Evolutionary conservation across 2,329 filamentous ascomycete species (phyloP).

Genomic region (Pseudocercospora musae): DNA sequence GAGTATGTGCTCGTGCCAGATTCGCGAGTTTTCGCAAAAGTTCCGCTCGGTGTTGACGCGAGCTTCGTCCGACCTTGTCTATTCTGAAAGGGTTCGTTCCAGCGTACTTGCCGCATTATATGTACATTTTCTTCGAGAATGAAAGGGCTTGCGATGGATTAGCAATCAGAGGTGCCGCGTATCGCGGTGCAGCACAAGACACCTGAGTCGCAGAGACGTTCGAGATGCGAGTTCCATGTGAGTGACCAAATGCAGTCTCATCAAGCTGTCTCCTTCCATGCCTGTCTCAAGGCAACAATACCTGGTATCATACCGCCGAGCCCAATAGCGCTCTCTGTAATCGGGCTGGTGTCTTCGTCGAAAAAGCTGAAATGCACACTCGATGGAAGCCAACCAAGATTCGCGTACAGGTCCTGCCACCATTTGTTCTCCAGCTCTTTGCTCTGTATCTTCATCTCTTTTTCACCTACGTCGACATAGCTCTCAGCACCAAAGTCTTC

Average conservation of each 20-base stretch:
- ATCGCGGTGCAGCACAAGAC: no score
- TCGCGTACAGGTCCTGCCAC: conserved; percentile 66
- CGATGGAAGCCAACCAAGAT: conserved; percentile 74
- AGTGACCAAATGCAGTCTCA: background rate
- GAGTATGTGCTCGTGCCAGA: no score
- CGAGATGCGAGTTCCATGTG: background rate
- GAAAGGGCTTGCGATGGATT: no score
- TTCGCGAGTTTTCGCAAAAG: background rate
- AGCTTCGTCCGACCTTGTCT: background rate
- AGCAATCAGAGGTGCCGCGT: no score
- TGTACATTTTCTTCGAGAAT: no score
- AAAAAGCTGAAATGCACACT: conserved; percentile 80
- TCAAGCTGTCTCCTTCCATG: conserved; percentile 42
- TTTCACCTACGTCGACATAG: conserved; percentile 42
- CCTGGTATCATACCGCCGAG: conserved; percentile 54
- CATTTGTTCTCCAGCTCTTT: conserved; percentile 45
- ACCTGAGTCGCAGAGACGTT: background rate
- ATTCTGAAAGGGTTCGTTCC: no score
- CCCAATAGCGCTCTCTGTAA: conserved; percentile 59
- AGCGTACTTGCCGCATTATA: no score
- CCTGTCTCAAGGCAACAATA: conserved; percentile 43
- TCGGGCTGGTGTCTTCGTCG: conserved; percentile 54
- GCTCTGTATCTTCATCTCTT: conserved; percentile 30
- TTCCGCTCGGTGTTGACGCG: background rate
- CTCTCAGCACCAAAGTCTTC: conserved; percentile 33